Evolutionary conservation across 2,329 filamentous ascomycete genomes (phyloP).

Genomic region (Talaromyces sp.): DNA sequence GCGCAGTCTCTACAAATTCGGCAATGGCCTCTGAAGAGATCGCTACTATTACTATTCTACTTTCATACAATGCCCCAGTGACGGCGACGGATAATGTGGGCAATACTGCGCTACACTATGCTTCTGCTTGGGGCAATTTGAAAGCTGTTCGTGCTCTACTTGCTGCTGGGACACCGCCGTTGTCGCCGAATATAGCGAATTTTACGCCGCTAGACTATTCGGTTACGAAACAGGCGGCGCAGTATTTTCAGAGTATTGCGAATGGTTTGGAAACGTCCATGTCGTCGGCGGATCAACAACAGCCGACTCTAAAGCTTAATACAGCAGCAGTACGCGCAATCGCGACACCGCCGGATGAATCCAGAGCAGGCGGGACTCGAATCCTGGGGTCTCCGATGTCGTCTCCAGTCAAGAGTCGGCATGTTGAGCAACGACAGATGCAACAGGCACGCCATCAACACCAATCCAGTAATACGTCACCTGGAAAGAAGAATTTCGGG

Average conservation of each 20-base stretch:
- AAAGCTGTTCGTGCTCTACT: constrained; percentile 71
- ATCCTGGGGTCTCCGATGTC: constrained; percentile 9
- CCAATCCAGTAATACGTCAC: not conserved
- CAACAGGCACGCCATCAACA: not conserved
- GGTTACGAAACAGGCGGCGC: constrained; percentile 74
- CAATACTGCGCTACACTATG: constrained; percentile 85
- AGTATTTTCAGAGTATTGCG: constrained; percentile 74
- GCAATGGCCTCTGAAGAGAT: constrained; percentile 24
- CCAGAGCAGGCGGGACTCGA: constrained; percentile 1
- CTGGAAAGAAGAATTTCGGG: constrained; percentile 9
- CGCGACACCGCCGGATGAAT: constrained; percentile 4
- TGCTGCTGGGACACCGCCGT: constrained; percentile 69
- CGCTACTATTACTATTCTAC: constrained; percentile 24
- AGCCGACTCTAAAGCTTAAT: constrained; percentile 10
- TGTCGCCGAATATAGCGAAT: constrained; percentile 66
- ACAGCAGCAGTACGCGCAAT: constrained; percentile 8
- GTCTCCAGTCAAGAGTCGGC: constrained; percentile 7
- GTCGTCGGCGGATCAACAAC: not conserved
- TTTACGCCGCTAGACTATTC: constrained; percentile 84
- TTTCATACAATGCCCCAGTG: constrained; percentile 42
- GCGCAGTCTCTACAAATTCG: constrained; percentile 17
- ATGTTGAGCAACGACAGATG: constrained; percentile 3
- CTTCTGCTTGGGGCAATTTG: constrained; percentile 73
- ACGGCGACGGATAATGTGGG: constrained; percentile 61
- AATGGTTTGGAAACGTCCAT: constrained; percentile 55